phyloP scores from a whole-genome alignment of 2,329 filamentous ascomycete genomes.

The Colletotrichum karsti region DNA sequence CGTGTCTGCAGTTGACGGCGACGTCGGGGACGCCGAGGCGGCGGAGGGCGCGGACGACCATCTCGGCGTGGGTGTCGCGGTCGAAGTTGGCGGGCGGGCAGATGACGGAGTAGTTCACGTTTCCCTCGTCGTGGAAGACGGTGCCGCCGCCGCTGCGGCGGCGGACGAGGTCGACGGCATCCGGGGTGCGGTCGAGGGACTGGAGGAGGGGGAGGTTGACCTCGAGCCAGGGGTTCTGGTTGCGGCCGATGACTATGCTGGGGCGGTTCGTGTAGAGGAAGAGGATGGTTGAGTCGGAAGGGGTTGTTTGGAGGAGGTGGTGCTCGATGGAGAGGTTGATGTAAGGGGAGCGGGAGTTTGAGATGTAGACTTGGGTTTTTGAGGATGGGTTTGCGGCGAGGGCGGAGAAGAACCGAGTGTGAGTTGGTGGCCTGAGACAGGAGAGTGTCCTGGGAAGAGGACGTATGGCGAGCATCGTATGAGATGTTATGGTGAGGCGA shows the following conservation, averaged over 20 bases:
- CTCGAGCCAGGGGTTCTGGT: constrained; percentile 98
- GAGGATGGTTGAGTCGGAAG: constrained; percentile 77
- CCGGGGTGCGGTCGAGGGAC: constrained; percentile 23
- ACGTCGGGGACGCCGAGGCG: constrained; percentile 65
- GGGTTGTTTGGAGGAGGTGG: constrained; percentile 80
- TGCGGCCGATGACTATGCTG: constrained; percentile 90
- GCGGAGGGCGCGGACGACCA: constrained; percentile 87
- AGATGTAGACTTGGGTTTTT: constrained; percentile 75
- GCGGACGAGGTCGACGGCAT: constrained; percentile 70
- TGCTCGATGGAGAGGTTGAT: constrained; percentile 96
- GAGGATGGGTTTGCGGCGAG: constrained; percentile 51
- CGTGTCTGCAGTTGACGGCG: constrained; percentile 88
- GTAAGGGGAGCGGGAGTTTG: constrained; percentile 76
- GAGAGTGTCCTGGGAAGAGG: background rate
- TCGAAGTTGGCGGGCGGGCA: constrained; percentile 81
- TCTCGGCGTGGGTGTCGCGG: constrained; percentile 86
- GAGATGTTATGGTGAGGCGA: background rate
- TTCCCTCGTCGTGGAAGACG: constrained; percentile 93
- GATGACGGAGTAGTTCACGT: constrained; percentile 95
- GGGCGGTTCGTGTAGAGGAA: constrained; percentile 90
- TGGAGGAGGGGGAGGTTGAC: constrained; percentile 74
- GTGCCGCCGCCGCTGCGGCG: constrained; percentile 89
- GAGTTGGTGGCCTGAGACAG: background rate
- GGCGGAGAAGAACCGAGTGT: constrained; percentile 20
- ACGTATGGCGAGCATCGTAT: background rate